Evolutionary conservation across 768 basidiomycete genomes (phyloP), one percentile per base, ranked within the genome.

Genomic region (Kondoa subrosea): DNA sequence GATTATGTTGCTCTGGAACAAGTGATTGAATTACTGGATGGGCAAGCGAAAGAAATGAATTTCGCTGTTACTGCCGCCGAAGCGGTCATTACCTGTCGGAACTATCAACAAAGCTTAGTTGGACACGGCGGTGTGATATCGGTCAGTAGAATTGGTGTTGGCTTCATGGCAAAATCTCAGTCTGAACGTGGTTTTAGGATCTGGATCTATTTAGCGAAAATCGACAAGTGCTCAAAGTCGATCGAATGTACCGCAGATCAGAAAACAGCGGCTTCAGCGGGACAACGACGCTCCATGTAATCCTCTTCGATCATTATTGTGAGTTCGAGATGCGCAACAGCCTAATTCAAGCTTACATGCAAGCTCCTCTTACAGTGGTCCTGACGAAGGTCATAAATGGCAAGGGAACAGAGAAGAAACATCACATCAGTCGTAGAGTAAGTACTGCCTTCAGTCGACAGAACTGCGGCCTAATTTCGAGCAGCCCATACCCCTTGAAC

Each of bases 301-400:
- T 96, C 65, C 79, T 99, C 1, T 95, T 99, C 73, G 95, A 99
- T 77, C 91, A 97, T 73, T 99, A 96, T 73, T 29, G 31, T 17
- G n/a, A 33, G 32, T 67, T 65, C n/a, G n/a, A n/a, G n/a, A n/a
- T n/a, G n/a, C n/a, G n/a, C n/a, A n/a, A n/a, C n/a, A n/a, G n/a
- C n/a, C n/a, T n/a, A n/a, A n/a, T n/a, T n/a, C n/a, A n/a, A n/a
- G n/a, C n/a, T n/a, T n/a, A n/a, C n/a, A n/a, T n/a, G n/a, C n/a
- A n/a, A n/a, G n/a, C n/a, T n/a, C n/a, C n/a, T n/a, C n/a, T n/a
- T n/a, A 12, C 68, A 91, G 91, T 92, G 77, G 88, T 92, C 34
- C 83, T 91, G 82, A 90, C 89, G 15, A 92, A 92, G 75, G 79
- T 84, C 30, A 59, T 73, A 1, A 87, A 87, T 72, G 86, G 88